Evolutionary conservation across 495 filamentous ascomycete species (phyloP).

Genomic region (Neurospora discreta): DNA sequence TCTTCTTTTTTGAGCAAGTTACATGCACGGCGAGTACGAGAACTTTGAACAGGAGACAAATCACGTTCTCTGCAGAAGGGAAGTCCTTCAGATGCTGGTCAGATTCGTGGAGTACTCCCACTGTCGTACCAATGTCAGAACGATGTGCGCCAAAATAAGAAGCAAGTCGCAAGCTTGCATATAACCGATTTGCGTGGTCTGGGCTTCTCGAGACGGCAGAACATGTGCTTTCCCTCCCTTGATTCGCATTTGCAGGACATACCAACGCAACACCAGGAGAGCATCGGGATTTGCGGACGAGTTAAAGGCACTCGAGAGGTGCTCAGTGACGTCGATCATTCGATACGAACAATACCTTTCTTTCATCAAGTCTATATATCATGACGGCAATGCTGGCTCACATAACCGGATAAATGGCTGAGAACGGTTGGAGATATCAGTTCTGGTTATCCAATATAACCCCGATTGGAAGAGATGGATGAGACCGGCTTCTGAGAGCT

Average conservation of each 20-base stretch:
- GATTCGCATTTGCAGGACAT: neutral
- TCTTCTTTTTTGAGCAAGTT: neutral
- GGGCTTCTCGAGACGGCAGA: neutral
- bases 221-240: neutral
- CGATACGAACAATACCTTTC: neutral
- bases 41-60: neutral
- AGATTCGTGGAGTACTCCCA: neutral
- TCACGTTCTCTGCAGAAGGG: neutral
- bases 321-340: neutral
- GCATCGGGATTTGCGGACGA: neutral
- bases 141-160: neutral
- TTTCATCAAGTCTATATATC: neutral
- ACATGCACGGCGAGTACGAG: neutral
- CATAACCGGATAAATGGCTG: neutral
- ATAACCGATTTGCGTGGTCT: neutral
- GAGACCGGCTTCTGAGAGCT: neutral
- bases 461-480: neutral
- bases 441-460: neutral
- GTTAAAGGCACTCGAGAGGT: neutral
- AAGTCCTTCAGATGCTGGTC: neutral
- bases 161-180: neutral
- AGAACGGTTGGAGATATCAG: neutral
- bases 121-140: neutral
- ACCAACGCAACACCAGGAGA: neutral
- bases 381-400: neutral